These are phyloP conservation scores for Aspergillus homomorphus DNA, from an alignment of 495 filamentous ascomycete species.

Conservation along the genomic window DNA sequence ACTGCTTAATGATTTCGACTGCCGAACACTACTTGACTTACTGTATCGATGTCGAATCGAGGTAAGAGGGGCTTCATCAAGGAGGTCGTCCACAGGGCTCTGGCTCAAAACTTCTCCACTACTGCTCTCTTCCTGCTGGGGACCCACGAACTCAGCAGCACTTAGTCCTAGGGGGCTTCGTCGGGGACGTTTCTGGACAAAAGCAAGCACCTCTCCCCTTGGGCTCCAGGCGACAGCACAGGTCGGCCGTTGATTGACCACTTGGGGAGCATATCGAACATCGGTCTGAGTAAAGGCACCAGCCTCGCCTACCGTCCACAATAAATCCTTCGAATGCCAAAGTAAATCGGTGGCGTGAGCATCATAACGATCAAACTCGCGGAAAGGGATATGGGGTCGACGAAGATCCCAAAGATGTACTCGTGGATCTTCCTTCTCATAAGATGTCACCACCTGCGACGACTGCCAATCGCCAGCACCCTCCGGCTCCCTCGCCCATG, in stretches of 20 bases:
- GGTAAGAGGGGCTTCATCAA: conserved; percentile 57
- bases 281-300: conserved; percentile 87
- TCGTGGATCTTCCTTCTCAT: conserved; percentile 61
- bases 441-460: conserved; percentile 65
- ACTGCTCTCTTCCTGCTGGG: conserved; percentile 32
- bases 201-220: conserved; percentile 45
- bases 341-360: conserved; percentile 70
- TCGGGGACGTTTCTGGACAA: conserved; percentile 45
- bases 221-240: conserved; percentile 48
- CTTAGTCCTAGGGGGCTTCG: conserved; percentile 38
- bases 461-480: conserved; percentile 64
- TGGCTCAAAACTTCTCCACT: conserved; percentile 53
- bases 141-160: conserved; percentile 33
- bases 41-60: conserved; percentile 41
- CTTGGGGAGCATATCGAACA: conserved; percentile 73
- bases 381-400: conserved; percentile 78
- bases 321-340: conserved; percentile 85
- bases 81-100: conserved; percentile 63
- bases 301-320: conserved; percentile 88
- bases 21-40: conserved; percentile 30
- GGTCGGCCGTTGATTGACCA: conserved; percentile 58
- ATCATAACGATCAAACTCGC: conserved; percentile 76
- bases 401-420: conserved; percentile 93
- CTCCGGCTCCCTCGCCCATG: conserved; percentile 64
- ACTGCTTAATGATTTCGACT: conserved; percentile 42